A percentile compares a stretch with the other conserved stretches of the same genome.
Conservation (phyloP, 495 filamentous ascomycete species). For the Podospora sp. region DNA sequence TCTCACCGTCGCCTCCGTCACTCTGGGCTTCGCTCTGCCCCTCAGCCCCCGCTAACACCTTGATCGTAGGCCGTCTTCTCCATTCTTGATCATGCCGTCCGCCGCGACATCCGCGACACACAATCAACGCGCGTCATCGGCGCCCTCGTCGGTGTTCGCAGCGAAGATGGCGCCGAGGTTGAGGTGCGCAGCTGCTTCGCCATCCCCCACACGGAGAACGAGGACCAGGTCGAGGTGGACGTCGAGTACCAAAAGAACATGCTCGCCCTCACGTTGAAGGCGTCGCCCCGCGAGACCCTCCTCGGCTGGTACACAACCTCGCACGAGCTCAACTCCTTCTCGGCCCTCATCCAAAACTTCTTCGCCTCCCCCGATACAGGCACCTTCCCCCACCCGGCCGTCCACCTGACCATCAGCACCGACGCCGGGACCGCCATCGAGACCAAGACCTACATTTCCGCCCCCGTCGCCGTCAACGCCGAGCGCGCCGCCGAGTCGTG, state of each 20-base stretch:
- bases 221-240: slow-evolving; percentile 98
- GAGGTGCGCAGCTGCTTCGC: slow-evolving; percentile 95
- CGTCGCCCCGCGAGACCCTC: slow-evolving; percentile 88
- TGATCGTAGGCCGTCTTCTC: slow-evolving; percentile 80
- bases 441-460: slow-evolving; percentile 88
- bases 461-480: slow-evolving; percentile 90
- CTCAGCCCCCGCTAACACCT: slow-evolving; percentile 31
- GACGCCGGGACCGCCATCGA: slow-evolving; percentile 81
- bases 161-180: slow-evolving; percentile 94
- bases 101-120: slow-evolving; percentile 83
- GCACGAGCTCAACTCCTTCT: slow-evolving; percentile 94
- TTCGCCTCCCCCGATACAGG: slow-evolving; percentile 95
- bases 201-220: slow-evolving; percentile 95
- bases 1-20: slow-evolving; percentile 19
- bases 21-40: slow-evolving; percentile 1
- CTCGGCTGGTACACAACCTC: slow-evolving; percentile 98
- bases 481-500: slow-evolving; percentile 94
- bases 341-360: slow-evolving; percentile 98
- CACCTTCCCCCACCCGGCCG: slow-evolving; percentile 92
- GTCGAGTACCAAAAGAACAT: slow-evolving; percentile 99
- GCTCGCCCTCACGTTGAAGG: slow-evolving; percentile 89
- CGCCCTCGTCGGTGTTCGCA: slow-evolving; percentile 86
- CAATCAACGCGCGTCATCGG: slow-evolving; percentile 95
- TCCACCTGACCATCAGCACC: slow-evolving; percentile 92
- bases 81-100: slow-evolving; percentile 93